Percentiles rank a stretch among this genome's conserved stretches.
Conservation (phyloP, 371 early-diverging fungal species). For the Zancudomyces culisetae region DNA sequence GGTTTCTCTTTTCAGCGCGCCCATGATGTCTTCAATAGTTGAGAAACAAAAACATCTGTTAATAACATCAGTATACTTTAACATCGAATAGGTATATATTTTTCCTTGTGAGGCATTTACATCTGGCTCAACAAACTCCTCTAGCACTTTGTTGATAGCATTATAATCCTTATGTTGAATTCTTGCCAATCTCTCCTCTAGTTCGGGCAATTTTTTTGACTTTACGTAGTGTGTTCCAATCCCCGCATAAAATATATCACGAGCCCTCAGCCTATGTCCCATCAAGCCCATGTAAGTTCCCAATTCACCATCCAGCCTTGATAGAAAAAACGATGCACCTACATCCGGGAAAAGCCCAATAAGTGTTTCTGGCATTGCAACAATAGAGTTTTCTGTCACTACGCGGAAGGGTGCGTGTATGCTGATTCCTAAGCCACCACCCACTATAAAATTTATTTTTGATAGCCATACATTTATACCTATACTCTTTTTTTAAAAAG, state of each 20-base stretch:
- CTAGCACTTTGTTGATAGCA: constrained; percentile 67
- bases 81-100: constrained; percentile 27
- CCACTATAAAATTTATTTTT: constrained; percentile 27
- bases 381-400: constrained; percentile 77
- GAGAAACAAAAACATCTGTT: constrained; percentile 69
- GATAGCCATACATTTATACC: neutral
- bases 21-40: constrained; percentile 59
- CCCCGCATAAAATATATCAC: constrained; percentile 82
- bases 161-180: constrained; percentile 60
- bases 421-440: constrained; percentile 88
- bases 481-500: neutral
- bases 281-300: constrained; percentile 81
- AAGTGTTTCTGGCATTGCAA: constrained; percentile 82
- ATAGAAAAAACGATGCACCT: constrained; percentile 82
- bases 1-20: constrained; percentile 43
- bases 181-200: constrained; percentile 65
- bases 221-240: constrained; percentile 92
- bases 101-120: neutral
- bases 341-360: constrained; percentile 91
- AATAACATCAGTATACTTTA: constrained; percentile 45
- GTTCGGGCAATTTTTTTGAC: constrained; percentile 48
- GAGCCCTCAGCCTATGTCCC: constrained; percentile 55
- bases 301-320: constrained; percentile 77
- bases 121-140: constrained; percentile 58
- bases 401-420: constrained; percentile 90